Conservation (phyloP, 257 asterid species). For the Solanum pennellii region DNA sequence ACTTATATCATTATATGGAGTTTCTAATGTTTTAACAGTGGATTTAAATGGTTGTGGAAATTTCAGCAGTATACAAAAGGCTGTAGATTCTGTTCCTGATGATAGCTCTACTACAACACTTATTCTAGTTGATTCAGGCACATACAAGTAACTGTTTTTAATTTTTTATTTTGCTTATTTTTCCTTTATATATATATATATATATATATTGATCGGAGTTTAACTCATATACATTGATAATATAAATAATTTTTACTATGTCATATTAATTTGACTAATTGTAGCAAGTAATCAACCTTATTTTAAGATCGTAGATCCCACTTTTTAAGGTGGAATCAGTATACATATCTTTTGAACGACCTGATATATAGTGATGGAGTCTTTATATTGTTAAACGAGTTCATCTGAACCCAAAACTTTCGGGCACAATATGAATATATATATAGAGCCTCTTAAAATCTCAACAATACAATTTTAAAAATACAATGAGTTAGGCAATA, state of each 20-base stretch:
- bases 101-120: constrained; percentile 35
- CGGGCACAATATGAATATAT: not conserved
- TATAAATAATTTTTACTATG: not conserved
- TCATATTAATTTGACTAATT: not conserved
- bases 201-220: not conserved
- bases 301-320: not conserved
- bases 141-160: constrained; percentile 30
- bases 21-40: constrained; percentile 44
- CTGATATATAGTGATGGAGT: not conserved
- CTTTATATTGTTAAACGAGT: not conserved
- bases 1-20: constrained; percentile 28
- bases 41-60: constrained; percentile 59
- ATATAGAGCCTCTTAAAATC: not conserved
- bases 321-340: not conserved
- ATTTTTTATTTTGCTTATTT: not conserved
- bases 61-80: constrained; percentile 64
- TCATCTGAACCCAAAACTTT: not conserved
- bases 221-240: not conserved
- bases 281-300: not conserved
- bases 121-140: constrained; percentile 51
- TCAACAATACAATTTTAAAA: not conserved
- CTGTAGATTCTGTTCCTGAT: constrained; percentile 61
- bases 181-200: not conserved
- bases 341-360: not conserved
- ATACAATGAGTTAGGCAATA: not conserved